Percentiles rank a stretch among this genome's conserved stretches.
These are phyloP conservation scores for Fusarium pseudonygamai DNA, from an alignment of 2,329 filamentous ascomycete genomes.

Conservation along the genomic window DNA sequence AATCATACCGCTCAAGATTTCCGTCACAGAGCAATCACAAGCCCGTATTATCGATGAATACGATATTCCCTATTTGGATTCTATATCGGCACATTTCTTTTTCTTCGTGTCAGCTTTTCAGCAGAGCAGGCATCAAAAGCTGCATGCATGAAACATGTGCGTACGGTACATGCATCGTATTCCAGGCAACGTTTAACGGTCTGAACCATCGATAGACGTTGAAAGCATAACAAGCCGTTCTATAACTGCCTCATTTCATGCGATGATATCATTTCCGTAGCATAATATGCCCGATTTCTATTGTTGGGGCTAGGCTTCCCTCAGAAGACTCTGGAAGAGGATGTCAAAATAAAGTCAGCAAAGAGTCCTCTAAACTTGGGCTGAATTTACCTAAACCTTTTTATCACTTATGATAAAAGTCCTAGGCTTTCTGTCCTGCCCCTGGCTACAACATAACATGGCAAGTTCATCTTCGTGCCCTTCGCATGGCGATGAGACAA, in stretches of 20 bases:
- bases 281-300: not conserved
- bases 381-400: rapidly evolving
- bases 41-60: not conserved
- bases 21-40: not conserved
- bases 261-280: not conserved
- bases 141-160: not conserved
- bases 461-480: not conserved
- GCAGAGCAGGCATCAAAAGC: not conserved
- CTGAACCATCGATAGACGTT: not conserved
- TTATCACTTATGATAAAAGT: not conserved
- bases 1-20: not conserved
- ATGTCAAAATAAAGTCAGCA: not conserved
- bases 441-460: not conserved
- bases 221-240: not conserved
- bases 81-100: not conserved
- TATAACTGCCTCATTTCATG: not conserved
- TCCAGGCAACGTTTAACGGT: not conserved
- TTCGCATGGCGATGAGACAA: not conserved
- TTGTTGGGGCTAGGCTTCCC: not conserved
- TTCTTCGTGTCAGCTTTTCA: not conserved
- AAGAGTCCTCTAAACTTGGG: not conserved
- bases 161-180: not conserved
- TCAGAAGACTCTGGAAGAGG: not conserved
- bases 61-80: not conserved
- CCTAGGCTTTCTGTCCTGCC: not conserved